These are phyloP conservation scores for Russula dissimulans DNA, from an alignment of 768 basidiomycete genomes.

Conservation along the genomic window DNA sequence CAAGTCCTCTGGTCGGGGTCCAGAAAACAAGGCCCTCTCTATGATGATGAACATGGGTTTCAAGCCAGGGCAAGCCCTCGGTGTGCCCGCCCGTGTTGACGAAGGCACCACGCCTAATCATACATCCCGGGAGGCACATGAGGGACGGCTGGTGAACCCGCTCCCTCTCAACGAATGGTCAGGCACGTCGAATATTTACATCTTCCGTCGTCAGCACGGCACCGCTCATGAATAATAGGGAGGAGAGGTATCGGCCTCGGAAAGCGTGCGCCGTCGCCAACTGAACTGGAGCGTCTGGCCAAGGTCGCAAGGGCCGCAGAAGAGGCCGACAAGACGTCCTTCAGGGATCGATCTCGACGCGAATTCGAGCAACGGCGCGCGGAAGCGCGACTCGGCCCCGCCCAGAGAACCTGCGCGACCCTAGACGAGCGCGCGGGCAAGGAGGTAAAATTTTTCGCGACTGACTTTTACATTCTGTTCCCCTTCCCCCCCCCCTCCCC, in stretches of 20 bases:
- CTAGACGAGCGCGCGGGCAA: constrained; percentile 69
- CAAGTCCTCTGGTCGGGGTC: constrained; percentile 36
- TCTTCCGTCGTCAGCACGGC: too few species aligned
- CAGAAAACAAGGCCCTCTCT: constrained; percentile 66
- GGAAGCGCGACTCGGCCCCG: constrained; percentile 57
- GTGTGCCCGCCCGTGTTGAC: constrained; percentile 31
- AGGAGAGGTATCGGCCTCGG: constrained; percentile 66
- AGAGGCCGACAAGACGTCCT: constrained; percentile 43
- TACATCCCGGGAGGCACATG: background rate
- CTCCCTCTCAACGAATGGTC: constrained; percentile 73
- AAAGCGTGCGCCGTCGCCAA: constrained; percentile 62
- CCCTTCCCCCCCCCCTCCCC: background rate
- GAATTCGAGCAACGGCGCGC: constrained; percentile 74
- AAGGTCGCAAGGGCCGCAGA: constrained; percentile 66
- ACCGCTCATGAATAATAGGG: constrained; percentile 34
- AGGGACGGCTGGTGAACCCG: constrained; percentile 51
- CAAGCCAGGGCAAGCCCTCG: constrained; percentile 73
- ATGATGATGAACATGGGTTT: constrained; percentile 97
- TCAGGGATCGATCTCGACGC: constrained; percentile 58
- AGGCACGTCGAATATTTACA: constrained; percentile 39
- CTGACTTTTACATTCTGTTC: too few species aligned
- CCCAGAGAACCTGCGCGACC: constrained; percentile 63
- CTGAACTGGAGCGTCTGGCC: constrained; percentile 50
- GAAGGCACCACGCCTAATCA: background rate
- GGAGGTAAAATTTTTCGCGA: constrained; percentile 31